A percentile compares a stretch with the other conserved stretches of the same genome.
Evolutionary conservation across 306 rosid genomes (phyloP).

Genomic region (Cicer chorassanicum): DNA sequence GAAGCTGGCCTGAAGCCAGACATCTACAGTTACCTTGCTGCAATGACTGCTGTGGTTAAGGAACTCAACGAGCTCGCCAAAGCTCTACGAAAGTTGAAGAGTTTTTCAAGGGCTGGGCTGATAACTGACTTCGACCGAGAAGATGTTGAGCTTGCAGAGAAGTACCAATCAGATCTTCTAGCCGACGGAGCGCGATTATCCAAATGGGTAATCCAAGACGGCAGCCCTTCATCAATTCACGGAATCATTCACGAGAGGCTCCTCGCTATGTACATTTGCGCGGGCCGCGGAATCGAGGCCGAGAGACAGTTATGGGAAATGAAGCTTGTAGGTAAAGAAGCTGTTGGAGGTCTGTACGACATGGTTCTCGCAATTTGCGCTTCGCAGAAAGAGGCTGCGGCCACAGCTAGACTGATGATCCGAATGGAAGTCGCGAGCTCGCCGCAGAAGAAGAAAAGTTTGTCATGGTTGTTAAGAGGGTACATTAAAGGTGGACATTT

Average conservation of each 20-base stretch:
- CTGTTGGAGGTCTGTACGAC: conserved; percentile 80
- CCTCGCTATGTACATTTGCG: conserved; percentile 91
- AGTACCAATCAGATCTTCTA: conserved; percentile 79
- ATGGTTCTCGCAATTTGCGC: conserved; percentile 94
- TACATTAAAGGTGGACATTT: conserved; percentile 92
- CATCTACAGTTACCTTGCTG: conserved; percentile 86
- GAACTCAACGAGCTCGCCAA: conserved; percentile 86
- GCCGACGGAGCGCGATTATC: conserved; percentile 73
- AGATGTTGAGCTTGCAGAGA: conserved; percentile 63
- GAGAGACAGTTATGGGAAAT: conserved; percentile 95
- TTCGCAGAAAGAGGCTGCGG: conserved; percentile 72
- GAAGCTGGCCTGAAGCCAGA: conserved; percentile 93
- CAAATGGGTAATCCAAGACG: conserved; percentile 79
- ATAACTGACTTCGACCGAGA: conserved; percentile 66
- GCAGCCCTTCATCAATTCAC: conserved; percentile 57
- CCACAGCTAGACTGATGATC: conserved; percentile 70
- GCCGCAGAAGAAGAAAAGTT: conserved; percentile 70
- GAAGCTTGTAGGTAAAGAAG: conserved; percentile 93
- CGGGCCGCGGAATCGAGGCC: conserved; percentile 91
- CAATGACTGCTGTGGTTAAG: conserved; percentile 94
- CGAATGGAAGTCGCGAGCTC: conserved; percentile 70
- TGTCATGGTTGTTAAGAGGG: conserved; percentile 94
- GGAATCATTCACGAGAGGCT: conserved; percentile 93
- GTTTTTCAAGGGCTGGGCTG: conserved; percentile 58
- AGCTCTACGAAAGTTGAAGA: conserved; percentile 79